phyloP scores from a whole-genome alignment of 2,329 filamentous ascomycete genomes.

The Ophiocordyceps camponoti-rufipedis region DNA sequence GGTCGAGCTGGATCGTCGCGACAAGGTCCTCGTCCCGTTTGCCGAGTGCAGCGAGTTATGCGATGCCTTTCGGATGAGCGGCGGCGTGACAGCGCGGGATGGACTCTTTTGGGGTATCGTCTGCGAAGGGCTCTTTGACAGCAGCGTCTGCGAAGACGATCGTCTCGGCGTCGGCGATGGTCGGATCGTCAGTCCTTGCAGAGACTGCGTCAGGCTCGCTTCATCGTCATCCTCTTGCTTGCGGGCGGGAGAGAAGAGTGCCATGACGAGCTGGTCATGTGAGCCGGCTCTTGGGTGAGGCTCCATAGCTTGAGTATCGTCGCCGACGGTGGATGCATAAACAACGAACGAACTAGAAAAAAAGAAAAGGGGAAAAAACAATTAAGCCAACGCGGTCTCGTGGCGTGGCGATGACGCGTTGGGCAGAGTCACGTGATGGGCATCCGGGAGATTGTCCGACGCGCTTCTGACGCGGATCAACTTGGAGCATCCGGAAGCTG shows the following conservation, averaged over 20 bases:
- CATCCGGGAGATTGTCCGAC: neutral
- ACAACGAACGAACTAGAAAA: neutral
- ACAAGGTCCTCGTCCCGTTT: slow-evolving; percentile 19
- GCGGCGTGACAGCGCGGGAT: slow-evolving; percentile 29
- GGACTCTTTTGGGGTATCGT: slow-evolving; percentile 8
- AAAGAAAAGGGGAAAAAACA: neutral
- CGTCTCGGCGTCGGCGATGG: slow-evolving; percentile 9
- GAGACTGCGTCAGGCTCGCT: neutral
- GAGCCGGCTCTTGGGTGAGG: neutral
- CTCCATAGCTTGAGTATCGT: too few species aligned
- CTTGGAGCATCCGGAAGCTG: too few species aligned
- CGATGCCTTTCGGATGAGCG: slow-evolving; percentile 36
- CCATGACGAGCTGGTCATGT: neutral
- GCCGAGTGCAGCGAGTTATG: slow-evolving; percentile 36
- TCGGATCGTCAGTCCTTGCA: slow-evolving; percentile 24
- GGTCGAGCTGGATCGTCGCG: slow-evolving; percentile 29
- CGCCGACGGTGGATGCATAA: neutral
- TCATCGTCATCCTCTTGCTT: neutral
- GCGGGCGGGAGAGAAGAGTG: neutral
- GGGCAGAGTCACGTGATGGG: neutral
- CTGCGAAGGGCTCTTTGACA: slow-evolving; percentile 21
- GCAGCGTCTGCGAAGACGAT: slow-evolving; percentile 18
- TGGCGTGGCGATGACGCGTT: neutral
- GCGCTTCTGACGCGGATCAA: neutral
- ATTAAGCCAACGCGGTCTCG: neutral